These are phyloP conservation scores for Phaeotremella fagi DNA, from an alignment of 768 basidiomycete species.

Conservation along the genomic window DNA sequence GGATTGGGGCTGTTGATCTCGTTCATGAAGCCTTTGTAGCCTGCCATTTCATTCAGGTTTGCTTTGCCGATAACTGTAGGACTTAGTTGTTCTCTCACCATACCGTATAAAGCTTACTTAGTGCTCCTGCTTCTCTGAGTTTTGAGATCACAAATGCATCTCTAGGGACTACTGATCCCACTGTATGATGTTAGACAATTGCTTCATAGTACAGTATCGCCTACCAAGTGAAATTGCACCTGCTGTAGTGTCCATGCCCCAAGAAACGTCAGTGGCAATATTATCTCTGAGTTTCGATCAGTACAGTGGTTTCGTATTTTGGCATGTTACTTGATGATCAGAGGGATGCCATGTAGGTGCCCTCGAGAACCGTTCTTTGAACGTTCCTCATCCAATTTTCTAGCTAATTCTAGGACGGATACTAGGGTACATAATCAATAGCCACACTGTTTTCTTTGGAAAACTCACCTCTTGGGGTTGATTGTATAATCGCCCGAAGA, in stretches of 20 bases:
- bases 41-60: conserved; percentile 31
- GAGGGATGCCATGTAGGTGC: conserved; percentile 38
- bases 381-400: conserved; percentile 25
- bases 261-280: conserved; percentile 30
- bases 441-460: conserved; percentile 8
- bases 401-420: conserved; percentile 24
- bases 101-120: not conserved
- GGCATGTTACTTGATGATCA: conserved; percentile 26
- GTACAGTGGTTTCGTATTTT: no score
- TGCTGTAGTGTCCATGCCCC: conserved; percentile 41
- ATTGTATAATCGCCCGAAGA: conserved; percentile 36
- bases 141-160: not conserved
- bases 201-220: no score
- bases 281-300: conserved; percentile 26
- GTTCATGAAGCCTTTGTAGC: conserved; percentile 16
- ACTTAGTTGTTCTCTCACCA: not conserved
- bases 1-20: not conserved
- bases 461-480: conserved; percentile 33
- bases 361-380: conserved; percentile 8
- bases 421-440: not conserved
- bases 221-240: conserved; percentile 18
- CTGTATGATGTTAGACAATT: no score
- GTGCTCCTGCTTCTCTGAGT: conserved; percentile 6
- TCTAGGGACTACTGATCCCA: not conserved
- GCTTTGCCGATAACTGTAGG: conserved; percentile 31